Conservation (phyloP, 305 asterid species). For the Fraxinus baroniana region DNA sequence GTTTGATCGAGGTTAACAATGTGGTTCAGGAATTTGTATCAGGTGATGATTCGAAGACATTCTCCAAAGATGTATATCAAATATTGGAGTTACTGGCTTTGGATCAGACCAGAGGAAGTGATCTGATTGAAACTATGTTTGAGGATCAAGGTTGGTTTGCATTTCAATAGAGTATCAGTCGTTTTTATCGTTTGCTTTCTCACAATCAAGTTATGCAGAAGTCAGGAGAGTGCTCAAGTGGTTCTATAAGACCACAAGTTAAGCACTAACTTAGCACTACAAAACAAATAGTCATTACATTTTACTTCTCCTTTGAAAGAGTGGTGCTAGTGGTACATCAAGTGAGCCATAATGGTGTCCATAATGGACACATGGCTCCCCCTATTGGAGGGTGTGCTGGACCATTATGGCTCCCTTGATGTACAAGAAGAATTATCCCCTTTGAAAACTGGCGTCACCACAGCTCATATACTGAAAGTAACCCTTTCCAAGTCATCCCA, state of each 20-base stretch:
- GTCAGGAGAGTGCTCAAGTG: neutral
- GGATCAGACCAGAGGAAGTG: slow-evolving; percentile 41
- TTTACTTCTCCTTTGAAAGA: neutral
- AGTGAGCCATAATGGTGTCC: too few species aligned
- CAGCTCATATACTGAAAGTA: neutral
- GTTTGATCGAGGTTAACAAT: slow-evolving; percentile 61
- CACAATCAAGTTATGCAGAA: neutral
- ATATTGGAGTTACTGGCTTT: slow-evolving; percentile 42
- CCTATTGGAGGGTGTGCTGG: too few species aligned
- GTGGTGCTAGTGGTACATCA: too few species aligned
- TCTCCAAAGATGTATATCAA: slow-evolving; percentile 39
- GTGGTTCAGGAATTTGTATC: slow-evolving; percentile 65
- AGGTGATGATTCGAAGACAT: slow-evolving; percentile 59
- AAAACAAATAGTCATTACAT: neutral
- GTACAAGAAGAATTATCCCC: neutral
- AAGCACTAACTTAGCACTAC: neutral
- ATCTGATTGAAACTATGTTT: slow-evolving; percentile 28
- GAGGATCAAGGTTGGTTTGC: neutral
- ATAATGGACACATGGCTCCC: too few species aligned
- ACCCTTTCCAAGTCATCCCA: neutral
- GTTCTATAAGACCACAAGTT: neutral
- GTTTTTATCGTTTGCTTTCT: neutral
- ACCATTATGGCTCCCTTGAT: too few species aligned
- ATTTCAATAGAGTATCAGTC: neutral
- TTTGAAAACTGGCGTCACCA: neutral